Evolutionary conservation across 2,329 filamentous ascomycete genomes (phyloP).

Genomic region (Annulohypoxylon truncatum): DNA sequence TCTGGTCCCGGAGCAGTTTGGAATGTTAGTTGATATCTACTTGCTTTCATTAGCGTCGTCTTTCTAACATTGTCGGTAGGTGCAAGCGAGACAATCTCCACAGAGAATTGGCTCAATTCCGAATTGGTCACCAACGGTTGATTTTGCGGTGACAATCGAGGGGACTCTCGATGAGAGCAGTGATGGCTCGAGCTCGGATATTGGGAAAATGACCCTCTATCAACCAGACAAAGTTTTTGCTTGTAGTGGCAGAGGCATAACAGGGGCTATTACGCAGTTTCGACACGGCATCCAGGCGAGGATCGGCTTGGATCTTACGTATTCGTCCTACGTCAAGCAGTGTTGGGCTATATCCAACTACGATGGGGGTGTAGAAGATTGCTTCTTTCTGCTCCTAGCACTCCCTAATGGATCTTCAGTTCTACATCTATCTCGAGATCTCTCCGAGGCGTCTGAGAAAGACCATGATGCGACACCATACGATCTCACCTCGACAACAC

Average conservation of each 20-base stretch:
- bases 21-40: constrained; percentile 63
- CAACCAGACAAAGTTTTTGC: constrained; percentile 71
- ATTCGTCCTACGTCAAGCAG: constrained; percentile 60
- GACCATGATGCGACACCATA: constrained; percentile 58
- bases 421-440: constrained; percentile 61
- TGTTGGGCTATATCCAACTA: constrained; percentile 63
- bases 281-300: constrained; percentile 76
- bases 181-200: constrained; percentile 60
- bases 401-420: constrained; percentile 62
- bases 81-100: constrained; percentile 65
- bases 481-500: constrained; percentile 64
- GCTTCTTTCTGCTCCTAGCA: constrained; percentile 59
- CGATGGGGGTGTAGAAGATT: constrained; percentile 38
- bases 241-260: constrained; percentile 71
- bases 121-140: constrained; percentile 72
- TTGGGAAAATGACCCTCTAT: constrained; percentile 43
- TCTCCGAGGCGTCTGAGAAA: constrained; percentile 58
- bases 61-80: constrained; percentile 50
- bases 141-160: constrained; percentile 62
- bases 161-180: constrained; percentile 51
- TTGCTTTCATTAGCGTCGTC: neutral
- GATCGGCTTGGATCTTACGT: constrained; percentile 69
- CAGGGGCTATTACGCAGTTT: constrained; percentile 74
- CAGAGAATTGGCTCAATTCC: constrained; percentile 70
- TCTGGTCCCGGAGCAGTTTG: constrained; percentile 82